Conservation (phyloP, 2,329 filamentous ascomycete species). For the Ophiostoma piceae region DNA sequence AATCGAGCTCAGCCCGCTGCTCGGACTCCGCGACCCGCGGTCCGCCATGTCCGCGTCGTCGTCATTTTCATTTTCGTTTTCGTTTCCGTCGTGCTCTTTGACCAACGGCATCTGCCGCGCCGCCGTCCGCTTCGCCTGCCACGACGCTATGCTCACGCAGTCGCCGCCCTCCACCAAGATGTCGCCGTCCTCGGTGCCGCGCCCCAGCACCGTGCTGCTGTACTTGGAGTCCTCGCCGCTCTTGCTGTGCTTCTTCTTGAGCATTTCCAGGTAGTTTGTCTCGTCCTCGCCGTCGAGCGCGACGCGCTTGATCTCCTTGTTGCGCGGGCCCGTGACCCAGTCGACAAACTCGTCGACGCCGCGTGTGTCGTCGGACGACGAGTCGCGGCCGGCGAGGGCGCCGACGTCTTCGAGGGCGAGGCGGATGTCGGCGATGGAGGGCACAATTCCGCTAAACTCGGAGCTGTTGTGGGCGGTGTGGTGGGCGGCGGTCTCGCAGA, state of each 20-base stretch:
- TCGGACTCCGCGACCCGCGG: conserved; percentile 43
- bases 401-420: conserved; percentile 80
- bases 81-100: neutral
- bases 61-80: neutral
- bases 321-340: conserved; percentile 70
- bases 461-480: conserved; percentile 66
- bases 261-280: conserved; percentile 68
- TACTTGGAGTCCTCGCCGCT: conserved; percentile 82
- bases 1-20: conserved; percentile 54
- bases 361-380: conserved; percentile 62
- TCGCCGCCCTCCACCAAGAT: conserved; percentile 75
- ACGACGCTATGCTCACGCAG: conserved; percentile 61
- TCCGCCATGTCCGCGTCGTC: conserved; percentile 22
- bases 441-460: conserved; percentile 57
- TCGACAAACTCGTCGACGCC: conserved; percentile 72
- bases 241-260: conserved; percentile 92
- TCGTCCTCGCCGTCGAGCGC: conserved; percentile 64
- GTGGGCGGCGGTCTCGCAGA: conserved; percentile 66
- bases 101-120: conserved; percentile 27
- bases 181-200: conserved; percentile 45
- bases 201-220: conserved; percentile 76
- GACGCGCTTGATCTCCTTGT: conserved; percentile 75
- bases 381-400: conserved; percentile 67
- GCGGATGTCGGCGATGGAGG: conserved; percentile 71
- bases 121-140: conserved; percentile 44